Evolutionary conservation across 2,329 filamentous ascomycete genomes (phyloP).

Genomic region (Hypoxylon sp.): DNA sequence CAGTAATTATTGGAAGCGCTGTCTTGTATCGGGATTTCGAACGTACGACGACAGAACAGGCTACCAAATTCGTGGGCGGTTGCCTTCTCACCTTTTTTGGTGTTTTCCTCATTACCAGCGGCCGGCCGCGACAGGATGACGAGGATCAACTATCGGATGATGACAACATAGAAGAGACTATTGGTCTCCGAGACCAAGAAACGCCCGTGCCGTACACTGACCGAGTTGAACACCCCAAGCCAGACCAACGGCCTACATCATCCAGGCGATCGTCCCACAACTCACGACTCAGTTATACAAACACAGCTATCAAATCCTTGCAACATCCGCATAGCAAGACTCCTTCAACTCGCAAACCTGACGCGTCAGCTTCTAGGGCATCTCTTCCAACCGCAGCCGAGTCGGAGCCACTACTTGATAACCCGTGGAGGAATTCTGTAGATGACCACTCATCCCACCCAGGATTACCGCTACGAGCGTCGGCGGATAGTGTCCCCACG

Average conservation of each 20-base stretch:
- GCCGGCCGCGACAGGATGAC: constrained; percentile 70
- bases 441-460: constrained; percentile 50
- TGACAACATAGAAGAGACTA: constrained; percentile 73
- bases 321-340: constrained; percentile 52
- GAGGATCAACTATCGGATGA: constrained; percentile 69
- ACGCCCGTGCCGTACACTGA: constrained; percentile 53
- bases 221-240: constrained; percentile 42
- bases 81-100: constrained; percentile 94
- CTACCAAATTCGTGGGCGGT: constrained; percentile 87
- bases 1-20: constrained; percentile 93
- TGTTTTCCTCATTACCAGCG: constrained; percentile 96
- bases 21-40: constrained; percentile 96
- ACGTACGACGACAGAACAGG: constrained; percentile 78
- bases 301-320: constrained; percentile 54
- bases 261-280: constrained; percentile 64
- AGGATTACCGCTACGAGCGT: constrained; percentile 53
- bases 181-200: constrained; percentile 65
- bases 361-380: constrained; percentile 50
- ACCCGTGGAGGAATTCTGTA: constrained; percentile 59
- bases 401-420: constrained; percentile 57
- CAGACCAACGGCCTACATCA: constrained; percentile 31
- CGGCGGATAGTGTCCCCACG: constrained; percentile 51
- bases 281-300: constrained; percentile 61
- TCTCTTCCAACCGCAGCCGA: constrained; percentile 52
- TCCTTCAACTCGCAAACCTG: constrained; percentile 54